Conservation (phyloP, 2,329 filamentous ascomycete genomes). For the Arthroderma sp. region DNA sequence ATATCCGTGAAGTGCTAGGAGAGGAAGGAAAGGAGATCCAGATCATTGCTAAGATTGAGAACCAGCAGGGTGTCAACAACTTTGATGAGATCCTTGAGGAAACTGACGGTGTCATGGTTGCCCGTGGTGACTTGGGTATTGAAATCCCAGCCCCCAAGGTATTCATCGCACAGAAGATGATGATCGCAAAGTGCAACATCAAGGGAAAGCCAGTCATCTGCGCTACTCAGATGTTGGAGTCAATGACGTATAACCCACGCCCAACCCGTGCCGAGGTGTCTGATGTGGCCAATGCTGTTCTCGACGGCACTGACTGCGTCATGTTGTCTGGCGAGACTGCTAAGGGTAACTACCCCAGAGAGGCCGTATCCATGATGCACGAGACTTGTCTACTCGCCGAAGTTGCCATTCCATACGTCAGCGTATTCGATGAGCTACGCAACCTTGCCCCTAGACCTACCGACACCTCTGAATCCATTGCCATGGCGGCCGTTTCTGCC, state of each 20-base stretch:
- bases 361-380: slow-evolving; percentile 96
- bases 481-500: slow-evolving; percentile 91
- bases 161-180: slow-evolving; percentile 99
- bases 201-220: slow-evolving; percentile 98
- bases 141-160: slow-evolving; percentile 98
- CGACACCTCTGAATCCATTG: slow-evolving; percentile 80
- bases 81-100: slow-evolving; percentile 91
- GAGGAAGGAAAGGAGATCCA: slow-evolving; percentile 90
- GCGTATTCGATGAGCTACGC: slow-evolving; percentile 90
- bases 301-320: slow-evolving; percentile 96
- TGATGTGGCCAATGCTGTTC: slow-evolving; percentile 94
- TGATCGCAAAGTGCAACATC: slow-evolving; percentile 99
- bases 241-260: slow-evolving; percentile 99
- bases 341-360: slow-evolving; percentile 87
- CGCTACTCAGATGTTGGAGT: slow-evolving; percentile 99
- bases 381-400: slow-evolving; percentile 93
- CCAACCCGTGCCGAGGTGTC: slow-evolving; percentile 97
- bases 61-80: slow-evolving; percentile 99
- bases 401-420: slow-evolving; percentile 93
- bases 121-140: slow-evolving; percentile 94
- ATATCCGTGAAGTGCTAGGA: slow-evolving; percentile 84
- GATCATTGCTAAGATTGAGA: slow-evolving; percentile 99
- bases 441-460: slow-evolving; percentile 71
- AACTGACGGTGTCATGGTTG: slow-evolving; percentile 99
- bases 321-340: slow-evolving; percentile 99